A percentile compares a stretch with the other conserved stretches of the same genome.
phyloP scores from a whole-genome alignment of 2,329 filamentous ascomycete genomes.

The Paecilomyces sp. region DNA sequence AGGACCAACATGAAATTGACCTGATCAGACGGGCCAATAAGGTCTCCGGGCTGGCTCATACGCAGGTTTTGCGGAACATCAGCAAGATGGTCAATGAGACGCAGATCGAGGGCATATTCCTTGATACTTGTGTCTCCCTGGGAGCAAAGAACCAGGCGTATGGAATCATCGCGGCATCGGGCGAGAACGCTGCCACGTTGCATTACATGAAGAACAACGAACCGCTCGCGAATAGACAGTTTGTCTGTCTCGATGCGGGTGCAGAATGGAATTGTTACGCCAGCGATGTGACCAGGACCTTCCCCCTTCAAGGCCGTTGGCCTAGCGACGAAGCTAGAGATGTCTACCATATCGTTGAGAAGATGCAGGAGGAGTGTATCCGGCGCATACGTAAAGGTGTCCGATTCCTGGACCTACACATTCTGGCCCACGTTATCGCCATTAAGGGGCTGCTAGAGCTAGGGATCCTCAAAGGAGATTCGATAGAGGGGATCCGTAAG shows the following conservation, averaged over 20 bases:
- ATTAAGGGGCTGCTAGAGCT: constrained; percentile 71
- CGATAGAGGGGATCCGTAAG: constrained; percentile 43
- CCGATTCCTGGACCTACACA: constrained; percentile 74
- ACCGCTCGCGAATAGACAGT: constrained; percentile 62
- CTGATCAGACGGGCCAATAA: constrained; percentile 66
- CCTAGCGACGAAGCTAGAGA: constrained; percentile 58
- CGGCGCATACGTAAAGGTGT: constrained; percentile 65
- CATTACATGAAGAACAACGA: constrained; percentile 81
- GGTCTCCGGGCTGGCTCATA: constrained; percentile 62
- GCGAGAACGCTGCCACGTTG: constrained; percentile 72
- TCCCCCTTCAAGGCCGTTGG: constrained; percentile 65
- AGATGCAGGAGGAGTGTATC: constrained; percentile 79
- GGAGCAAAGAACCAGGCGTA: constrained; percentile 82
- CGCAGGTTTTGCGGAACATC: constrained; percentile 54
- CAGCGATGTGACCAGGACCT: constrained; percentile 72
- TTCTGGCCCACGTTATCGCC: constrained; percentile 71
- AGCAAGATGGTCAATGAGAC: constrained; percentile 65
- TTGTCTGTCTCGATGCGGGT: constrained; percentile 79
- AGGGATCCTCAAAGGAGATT: constrained; percentile 62
- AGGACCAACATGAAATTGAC: constrained; percentile 68
- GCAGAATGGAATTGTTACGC: constrained; percentile 69
- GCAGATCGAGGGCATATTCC: constrained; percentile 74
- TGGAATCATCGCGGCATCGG: constrained; percentile 74
- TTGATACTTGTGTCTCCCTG: constrained; percentile 66
- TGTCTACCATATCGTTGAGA: constrained; percentile 75